A percentile compares a stretch with the other conserved stretches of the same genome.
Conservation (phyloP, 257 asterid species). For the Salvia rosmarinus region DNA sequence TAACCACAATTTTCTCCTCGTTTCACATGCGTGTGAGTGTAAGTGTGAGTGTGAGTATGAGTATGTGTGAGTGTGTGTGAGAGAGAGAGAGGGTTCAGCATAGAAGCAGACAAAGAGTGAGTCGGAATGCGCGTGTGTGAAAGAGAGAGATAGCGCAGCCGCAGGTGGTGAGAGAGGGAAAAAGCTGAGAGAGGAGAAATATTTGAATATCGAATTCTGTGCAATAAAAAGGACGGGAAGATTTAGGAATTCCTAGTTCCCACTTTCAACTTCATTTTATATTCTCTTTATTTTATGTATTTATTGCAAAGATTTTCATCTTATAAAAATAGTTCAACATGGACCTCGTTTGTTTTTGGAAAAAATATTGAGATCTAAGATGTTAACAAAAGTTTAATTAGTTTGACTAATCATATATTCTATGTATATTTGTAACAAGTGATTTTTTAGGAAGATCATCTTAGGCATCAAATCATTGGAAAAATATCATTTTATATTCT, state of each 20-base stretch:
- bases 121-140: not conserved
- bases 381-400: too few relatives aligned
- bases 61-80: slow-evolving; percentile 1
- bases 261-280: slow-evolving; percentile 10
- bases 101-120: slow-evolving; percentile 10
- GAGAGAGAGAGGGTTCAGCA: not conserved
- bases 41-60: too few relatives aligned
- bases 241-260: not conserved
- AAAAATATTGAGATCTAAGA: not conserved
- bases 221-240: not conserved
- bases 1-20: not conserved
- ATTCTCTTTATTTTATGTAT: not conserved
- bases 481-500: too few relatives aligned
- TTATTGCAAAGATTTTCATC: not conserved
- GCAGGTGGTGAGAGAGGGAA: not conserved
- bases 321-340: not conserved
- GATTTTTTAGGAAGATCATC: too few relatives aligned
- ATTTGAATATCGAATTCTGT: slow-evolving; percentile 20
- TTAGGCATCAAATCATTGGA: too few relatives aligned
- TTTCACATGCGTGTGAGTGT: not conserved
- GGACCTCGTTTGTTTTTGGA: not conserved
- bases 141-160: not conserved
- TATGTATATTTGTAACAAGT: too few relatives aligned
- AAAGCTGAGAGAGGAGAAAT: not conserved
- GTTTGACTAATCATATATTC: not conserved